Evolutionary conservation across 1,139 yeast species (phyloP).

Genomic region (Geotrichum australiense): DNA sequence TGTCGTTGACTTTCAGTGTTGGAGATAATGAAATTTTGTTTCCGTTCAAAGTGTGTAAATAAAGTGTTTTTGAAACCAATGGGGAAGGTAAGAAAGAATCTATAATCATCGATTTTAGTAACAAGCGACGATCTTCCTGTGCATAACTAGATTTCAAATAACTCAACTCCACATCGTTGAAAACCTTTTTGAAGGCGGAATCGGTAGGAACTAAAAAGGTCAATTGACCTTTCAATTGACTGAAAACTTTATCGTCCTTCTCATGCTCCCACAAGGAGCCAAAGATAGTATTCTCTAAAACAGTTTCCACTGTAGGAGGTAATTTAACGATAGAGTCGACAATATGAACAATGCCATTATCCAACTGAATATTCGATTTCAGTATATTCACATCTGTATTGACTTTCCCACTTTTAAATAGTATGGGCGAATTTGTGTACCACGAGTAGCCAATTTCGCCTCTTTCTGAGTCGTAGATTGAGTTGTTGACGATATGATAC

Average conservation of each 20-base stretch:
- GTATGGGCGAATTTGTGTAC: neutral
- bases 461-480: neutral
- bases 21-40: conserved; percentile 20
- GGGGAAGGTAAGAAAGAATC: conserved; percentile 20
- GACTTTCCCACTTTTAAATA: neutral
- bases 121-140: conserved; percentile 31
- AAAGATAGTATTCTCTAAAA: conserved; percentile 23
- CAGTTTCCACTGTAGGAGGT: conserved; percentile 37
- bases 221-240: conserved; percentile 22
- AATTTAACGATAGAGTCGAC: conserved; percentile 46
- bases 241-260: conserved; percentile 21
- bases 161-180: conserved; percentile 41
- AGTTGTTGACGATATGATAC: conserved; percentile 1
- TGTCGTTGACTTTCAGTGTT: conserved; percentile 23
- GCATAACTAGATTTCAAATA: conserved; percentile 41
- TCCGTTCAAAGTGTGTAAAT: conserved; percentile 26
- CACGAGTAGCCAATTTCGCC: neutral
- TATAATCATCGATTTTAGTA: conserved; percentile 37
- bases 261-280: conserved; percentile 24
- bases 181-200: conserved; percentile 30
- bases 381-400: conserved; percentile 38
- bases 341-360: conserved; percentile 70
- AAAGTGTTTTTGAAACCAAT: conserved; percentile 29
- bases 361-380: conserved; percentile 58
- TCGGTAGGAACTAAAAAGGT: conserved; percentile 46